Evolutionary conservation across 352 stramenopile species (phyloP), one percentile per base, ranked within the genome.

Genomic region (Globisporangium splendens): DNA sequence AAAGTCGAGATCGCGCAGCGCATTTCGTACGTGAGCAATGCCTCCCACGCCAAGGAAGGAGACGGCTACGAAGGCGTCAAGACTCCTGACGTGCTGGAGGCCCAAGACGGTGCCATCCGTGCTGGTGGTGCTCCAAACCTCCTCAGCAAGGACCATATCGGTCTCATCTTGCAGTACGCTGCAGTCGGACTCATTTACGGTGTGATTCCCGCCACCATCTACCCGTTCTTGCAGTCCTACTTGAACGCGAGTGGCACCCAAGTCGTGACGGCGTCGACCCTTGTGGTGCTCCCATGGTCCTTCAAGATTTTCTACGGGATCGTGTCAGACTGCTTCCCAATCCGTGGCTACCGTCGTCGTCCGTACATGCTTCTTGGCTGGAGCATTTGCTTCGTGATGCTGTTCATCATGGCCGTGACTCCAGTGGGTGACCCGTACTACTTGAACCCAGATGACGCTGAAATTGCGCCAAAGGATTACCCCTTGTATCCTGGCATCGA

Each of bases 251-350:
- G 54, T 38, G 61, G 60, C 14, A 53, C 58, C 2, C 56, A 46
- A 14, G 18, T n/a, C 51, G 24, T 61, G 24, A 59, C 63, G 13
- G 63, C 63, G 0, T 41, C 51, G 1, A 55, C 52, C 13, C 50
- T 69, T 0, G 61, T 67, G 8, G 20, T 39, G 28, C 58, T 60
- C 20, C 65, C 61, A 41, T 69, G 59, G 63, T 66, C 41, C 20
- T 72, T 72, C 49, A 72, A 72, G 50, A 54, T 79, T 46, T 76
- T 79, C 43, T 69, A 72, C 24, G 71, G 71, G 8, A 42, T 79
- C 7, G 43, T 79, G 21, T 73, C 71, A 3, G 71, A 77, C 50
- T 73, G 67, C 41, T n/a, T 75, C 1, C 70, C 70, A 7, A 68
- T 78, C 57, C 65, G 57, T 53, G 70, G 70, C 39, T 76, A 70